phyloP scores from a whole-genome alignment of 192 early-diverging fungal genomes.

The Kappamyces sp. region DNA sequence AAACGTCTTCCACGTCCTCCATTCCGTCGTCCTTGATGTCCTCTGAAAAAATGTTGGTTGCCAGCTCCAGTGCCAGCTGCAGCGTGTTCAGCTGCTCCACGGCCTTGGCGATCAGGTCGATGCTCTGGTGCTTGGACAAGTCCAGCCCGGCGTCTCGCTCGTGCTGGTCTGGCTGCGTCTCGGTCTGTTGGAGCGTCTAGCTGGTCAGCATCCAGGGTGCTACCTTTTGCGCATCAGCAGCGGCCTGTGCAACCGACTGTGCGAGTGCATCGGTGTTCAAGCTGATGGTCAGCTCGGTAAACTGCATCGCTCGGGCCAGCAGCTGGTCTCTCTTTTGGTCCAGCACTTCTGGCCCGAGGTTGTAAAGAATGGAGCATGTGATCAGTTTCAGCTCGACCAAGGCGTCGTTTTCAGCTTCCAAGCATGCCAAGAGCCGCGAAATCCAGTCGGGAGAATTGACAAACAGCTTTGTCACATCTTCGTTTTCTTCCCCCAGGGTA shows the following conservation, averaged over 20 bases:
- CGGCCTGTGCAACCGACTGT: no score
- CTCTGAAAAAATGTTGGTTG: slow-evolving; percentile 76
- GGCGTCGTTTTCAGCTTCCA: slow-evolving; percentile 15
- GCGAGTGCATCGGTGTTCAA: no score
- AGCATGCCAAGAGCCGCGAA: slow-evolving; percentile 13
- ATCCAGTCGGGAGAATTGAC: slow-evolving; percentile 43
- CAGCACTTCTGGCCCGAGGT: slow-evolving; percentile 25
- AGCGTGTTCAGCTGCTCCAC: slow-evolving; percentile 55
- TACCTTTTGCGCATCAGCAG: no score
- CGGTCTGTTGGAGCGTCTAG: slow-evolving; percentile 8
- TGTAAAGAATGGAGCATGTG: slow-evolving; percentile 55
- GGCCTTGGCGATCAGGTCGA: slow-evolving; percentile 31
- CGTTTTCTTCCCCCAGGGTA: slow-evolving; percentile 76
- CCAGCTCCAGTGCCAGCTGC: slow-evolving; percentile 71
- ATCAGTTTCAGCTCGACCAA: slow-evolving; percentile 58
- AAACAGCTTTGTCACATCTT: slow-evolving; percentile 50
- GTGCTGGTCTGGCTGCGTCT: slow-evolving; percentile 31
- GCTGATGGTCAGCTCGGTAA: no score
- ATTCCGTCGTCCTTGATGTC: slow-evolving; percentile 38
- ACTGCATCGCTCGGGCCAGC: no score
- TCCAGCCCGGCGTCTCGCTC: background rate
- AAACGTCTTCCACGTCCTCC: slow-evolving; percentile 31
- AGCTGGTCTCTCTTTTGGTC: no score
- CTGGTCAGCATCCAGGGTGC: slow-evolving; percentile 4
- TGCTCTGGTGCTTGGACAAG: slow-evolving; percentile 28